phyloP scores from a whole-genome alignment of 352 stramenopile genomes.

The Globisporangium middletonii region DNA sequence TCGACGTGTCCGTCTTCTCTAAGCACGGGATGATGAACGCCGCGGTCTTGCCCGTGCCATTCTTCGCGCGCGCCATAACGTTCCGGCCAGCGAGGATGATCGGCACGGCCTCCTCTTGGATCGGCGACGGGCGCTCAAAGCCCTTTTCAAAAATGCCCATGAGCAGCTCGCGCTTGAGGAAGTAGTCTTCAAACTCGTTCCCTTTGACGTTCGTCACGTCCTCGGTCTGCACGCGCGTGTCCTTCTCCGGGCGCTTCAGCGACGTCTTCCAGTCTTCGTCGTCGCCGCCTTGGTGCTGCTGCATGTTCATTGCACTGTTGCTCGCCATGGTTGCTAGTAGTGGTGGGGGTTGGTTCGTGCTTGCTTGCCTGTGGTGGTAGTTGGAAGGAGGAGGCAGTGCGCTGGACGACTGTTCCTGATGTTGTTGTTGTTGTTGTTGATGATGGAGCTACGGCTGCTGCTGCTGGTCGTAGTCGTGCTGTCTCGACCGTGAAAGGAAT shows the following conservation, averaged over 20 bases:
- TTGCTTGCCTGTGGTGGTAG: neutral
- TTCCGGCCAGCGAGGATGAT: constrained; percentile 98
- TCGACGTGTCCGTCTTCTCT: constrained; percentile 97
- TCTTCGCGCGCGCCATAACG: constrained; percentile 98
- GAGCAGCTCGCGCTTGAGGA: constrained; percentile 98
- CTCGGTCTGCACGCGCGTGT: constrained; percentile 89
- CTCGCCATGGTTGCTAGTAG: neutral
- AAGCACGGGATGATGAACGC: constrained; percentile 99
- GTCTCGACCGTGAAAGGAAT: too few relatives aligned
- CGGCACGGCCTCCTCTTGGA: constrained; percentile 99
- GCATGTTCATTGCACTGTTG: constrained; percentile 5
- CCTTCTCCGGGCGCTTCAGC: constrained; percentile 77
- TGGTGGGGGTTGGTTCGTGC: neutral
- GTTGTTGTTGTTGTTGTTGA: too few relatives aligned
- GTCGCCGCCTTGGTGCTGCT: constrained; percentile 22
- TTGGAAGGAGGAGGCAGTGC: neutral
- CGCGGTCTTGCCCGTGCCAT: constrained; percentile 99
- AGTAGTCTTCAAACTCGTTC: constrained; percentile 99
- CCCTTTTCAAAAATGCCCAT: constrained; percentile 99
- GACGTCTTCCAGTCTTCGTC: constrained; percentile 70
- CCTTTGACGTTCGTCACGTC: constrained; percentile 99
- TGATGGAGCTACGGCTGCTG: too few relatives aligned
- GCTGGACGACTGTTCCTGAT: neutral
- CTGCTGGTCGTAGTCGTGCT: too few relatives aligned
- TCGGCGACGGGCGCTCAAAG: constrained; percentile 98